Base-by-base conservation (phyloP, 164 flowering plant species). In the Buxus sempervirens region DNA sequence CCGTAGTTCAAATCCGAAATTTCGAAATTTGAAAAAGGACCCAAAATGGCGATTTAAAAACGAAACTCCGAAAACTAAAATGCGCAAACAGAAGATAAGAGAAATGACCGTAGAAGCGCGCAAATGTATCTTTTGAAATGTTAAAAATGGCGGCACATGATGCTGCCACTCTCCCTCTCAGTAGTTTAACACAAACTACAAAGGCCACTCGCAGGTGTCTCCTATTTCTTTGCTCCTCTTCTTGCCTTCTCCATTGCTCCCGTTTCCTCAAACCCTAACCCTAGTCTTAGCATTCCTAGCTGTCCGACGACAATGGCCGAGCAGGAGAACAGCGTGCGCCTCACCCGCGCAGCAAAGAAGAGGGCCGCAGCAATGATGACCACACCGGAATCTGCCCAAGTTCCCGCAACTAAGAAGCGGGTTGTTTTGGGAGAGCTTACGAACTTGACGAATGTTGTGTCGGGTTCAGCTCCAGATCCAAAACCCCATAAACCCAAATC, bases 341-440 rank as follows among this genome's bases (percentile, higher is more conserved):
- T 60, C 55, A 75, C 79, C 14, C 72, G 75, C 20, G 80, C 80
- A 12, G 76, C 79, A 38, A 80, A 73, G 78, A 84, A 80, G 73
- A 76, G 83, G 19, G 57, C 82, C 13, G 75, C 82, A 13, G 70
- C 67, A 21, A 38, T 73, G 3, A 49, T 32, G 27, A 10, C 63
- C 20, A 32, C 22, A 23, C 32, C 18, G 19, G 58, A 54, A n/a
- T 15, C 55, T 27, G 60, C 1, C 20, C 58, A 65, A 19, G 69
- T 13, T 15, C 64, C 69, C 3, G 24, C 26, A 9, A 62, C 56
- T 9, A 85, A 81, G 77, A 80, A 77, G 57, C 73, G 87, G 28
- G 85, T 79, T 16, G 82, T 74, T 8, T 72, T 88, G 26, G 86
- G 86, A 8, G 88, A 88, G 63, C 70, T 88, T 60, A 72, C 85